Evolutionary conservation across 106 monocot genomes (phyloP).

Genomic region (Dendrobium chrysotoxum): DNA sequence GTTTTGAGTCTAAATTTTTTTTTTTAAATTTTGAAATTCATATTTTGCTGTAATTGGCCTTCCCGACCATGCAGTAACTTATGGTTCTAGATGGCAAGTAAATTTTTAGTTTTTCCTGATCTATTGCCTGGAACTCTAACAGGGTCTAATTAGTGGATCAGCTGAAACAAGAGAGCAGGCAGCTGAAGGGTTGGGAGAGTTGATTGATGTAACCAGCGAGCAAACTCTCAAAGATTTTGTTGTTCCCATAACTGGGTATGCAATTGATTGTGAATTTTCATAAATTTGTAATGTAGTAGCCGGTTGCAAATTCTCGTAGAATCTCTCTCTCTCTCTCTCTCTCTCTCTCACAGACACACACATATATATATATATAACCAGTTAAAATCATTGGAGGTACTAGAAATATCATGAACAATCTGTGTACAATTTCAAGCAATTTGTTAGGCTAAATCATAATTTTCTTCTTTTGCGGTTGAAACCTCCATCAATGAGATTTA

Average conservation of each 20-base stretch:
- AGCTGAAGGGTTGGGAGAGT: conserved; percentile 86
- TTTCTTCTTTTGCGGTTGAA: not conserved
- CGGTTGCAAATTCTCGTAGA: not conserved
- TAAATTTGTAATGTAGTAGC: not conserved
- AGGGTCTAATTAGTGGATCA: conserved; percentile 96
- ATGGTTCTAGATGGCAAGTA: not conserved
- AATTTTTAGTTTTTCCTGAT: not conserved
- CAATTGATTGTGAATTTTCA: not conserved
- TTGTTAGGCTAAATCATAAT: not conserved
- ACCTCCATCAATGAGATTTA: not conserved
- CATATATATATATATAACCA: not conserved
- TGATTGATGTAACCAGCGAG: conserved; percentile 94
- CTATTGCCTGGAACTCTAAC: conserved; percentile 3
- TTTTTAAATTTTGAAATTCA: not conserved
- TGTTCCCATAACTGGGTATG: conserved; percentile 97
- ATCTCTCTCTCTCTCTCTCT: too few relatives aligned
- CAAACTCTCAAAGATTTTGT: conserved; percentile 89
- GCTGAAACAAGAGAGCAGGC: conserved; percentile 94
- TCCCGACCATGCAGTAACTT: not conserved
- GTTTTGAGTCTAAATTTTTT: not conserved
- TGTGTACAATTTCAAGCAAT: not conserved
- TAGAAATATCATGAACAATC: not conserved
- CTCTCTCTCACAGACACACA: not conserved
- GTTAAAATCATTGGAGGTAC: not conserved
- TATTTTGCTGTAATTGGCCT: not conserved